Evolutionary conservation across 2,329 filamentous ascomycete species (phyloP).

Genomic region (Leptographium flavum): DNA sequence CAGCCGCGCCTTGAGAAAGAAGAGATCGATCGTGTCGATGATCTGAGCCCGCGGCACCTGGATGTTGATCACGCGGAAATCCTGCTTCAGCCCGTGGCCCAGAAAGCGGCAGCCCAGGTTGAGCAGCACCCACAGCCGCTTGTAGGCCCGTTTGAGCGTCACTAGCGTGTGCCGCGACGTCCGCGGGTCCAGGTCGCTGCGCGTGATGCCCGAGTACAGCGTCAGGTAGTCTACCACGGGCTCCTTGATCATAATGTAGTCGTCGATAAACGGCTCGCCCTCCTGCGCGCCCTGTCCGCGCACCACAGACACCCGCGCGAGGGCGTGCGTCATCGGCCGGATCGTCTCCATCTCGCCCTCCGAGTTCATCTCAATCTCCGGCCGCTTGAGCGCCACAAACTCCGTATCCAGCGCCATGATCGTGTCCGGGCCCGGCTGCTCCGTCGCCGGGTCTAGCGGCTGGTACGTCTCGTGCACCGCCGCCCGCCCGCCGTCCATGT

Average conservation of each 20-base stretch:
- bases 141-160: conserved; percentile 82
- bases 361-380: conserved; percentile 92
- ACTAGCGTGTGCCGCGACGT: conserved; percentile 73
- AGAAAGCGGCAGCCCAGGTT: conserved; percentile 91
- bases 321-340: conserved; percentile 73
- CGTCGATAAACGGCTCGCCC: conserved; percentile 84
- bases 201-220: conserved; percentile 79
- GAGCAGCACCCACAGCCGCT: conserved; percentile 92
- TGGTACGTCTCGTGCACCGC: conserved; percentile 40
- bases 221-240: conserved; percentile 92
- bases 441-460: conserved; percentile 39
- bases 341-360: conserved; percentile 88
- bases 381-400: conserved; percentile 83
- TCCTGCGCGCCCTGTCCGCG: conserved; percentile 66
- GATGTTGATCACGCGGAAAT: conserved; percentile 97
- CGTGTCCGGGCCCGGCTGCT: conserved; percentile 55
- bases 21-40: conserved; percentile 86
- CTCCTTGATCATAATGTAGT: conserved; percentile 87
- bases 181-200: conserved; percentile 68
- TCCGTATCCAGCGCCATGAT: conserved; percentile 89
- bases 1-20: conserved; percentile 65
- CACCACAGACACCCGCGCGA: conserved; percentile 86
- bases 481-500: conserved; percentile 47
- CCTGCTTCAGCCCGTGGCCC: conserved; percentile 83
- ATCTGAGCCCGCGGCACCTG: conserved; percentile 82